These are phyloP conservation scores for Enteropsectra breve DNA, from an alignment of 371 early-diverging fungal species.

Conservation along the genomic window DNA sequence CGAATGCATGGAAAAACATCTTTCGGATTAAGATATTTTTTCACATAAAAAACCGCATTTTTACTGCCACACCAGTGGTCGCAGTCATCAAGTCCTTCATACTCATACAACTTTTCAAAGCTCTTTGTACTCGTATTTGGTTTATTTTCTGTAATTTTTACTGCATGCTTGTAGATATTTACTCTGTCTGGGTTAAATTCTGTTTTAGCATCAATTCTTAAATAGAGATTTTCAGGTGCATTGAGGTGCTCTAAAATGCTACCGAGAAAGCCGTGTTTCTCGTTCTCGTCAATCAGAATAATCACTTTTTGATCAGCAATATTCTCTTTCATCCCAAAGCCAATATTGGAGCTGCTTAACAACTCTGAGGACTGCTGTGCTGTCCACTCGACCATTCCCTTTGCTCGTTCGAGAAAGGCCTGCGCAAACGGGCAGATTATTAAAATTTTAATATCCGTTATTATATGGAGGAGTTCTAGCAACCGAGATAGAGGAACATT, in stretches of 20 bases:
- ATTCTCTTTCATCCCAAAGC: conserved; percentile 43
- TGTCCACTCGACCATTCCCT: conserved; percentile 60
- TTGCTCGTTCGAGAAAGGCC: conserved; percentile 53
- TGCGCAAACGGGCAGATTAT: conserved; percentile 49
- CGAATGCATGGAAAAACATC: neutral
- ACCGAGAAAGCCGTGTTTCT: conserved; percentile 37
- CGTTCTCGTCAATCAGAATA: conserved; percentile 46
- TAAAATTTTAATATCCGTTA: conserved; percentile 63
- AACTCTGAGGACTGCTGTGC: conserved; percentile 42
- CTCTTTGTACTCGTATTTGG: no score
- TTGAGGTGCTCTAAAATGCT: conserved; percentile 41
- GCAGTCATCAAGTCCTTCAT: no score
- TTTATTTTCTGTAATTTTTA: no score
- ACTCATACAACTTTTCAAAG: no score
- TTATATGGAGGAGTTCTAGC: conserved; percentile 74
- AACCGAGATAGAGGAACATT: conserved; percentile 75
- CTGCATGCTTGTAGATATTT: no score
- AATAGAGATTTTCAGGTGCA: conserved; percentile 18
- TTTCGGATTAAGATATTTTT: no score
- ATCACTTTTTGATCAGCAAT: conserved; percentile 33
- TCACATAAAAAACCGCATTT: no score
- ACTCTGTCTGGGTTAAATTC: no score
- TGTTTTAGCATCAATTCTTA: no score
- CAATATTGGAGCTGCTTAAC: conserved; percentile 52
- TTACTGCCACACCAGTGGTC: no score